Conservation (phyloP, 768 basidiomycete species). For the Mycena rosella region DNA sequence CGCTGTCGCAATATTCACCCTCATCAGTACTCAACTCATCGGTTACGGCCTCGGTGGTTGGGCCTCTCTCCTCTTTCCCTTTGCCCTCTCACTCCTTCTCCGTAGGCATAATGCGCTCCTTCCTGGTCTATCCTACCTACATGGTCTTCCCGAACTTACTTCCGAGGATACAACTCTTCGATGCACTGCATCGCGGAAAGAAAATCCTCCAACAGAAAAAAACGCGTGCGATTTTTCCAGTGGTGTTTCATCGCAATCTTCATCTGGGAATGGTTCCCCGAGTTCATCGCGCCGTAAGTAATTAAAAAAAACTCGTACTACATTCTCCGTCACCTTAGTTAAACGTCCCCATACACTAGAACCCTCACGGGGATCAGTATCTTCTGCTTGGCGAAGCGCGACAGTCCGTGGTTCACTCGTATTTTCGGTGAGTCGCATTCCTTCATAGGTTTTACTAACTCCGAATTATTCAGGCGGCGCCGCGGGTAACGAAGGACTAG, state of each 20-base stretch:
- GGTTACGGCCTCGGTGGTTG: conserved; percentile 57
- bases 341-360: too few species aligned
- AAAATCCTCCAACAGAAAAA: too few species aligned
- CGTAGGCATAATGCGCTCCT: conserved; percentile 53
- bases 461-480: too few species aligned
- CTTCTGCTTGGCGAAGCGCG: conserved; percentile 56
- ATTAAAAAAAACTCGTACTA: too few species aligned
- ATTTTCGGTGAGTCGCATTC: too few species aligned
- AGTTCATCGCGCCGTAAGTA: conserved; percentile 26
- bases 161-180: conserved; percentile 57
- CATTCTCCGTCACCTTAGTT: too few species aligned
- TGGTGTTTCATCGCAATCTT: too few species aligned
- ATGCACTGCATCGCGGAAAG: conserved; percentile 58
- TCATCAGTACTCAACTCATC: conserved; percentile 53
- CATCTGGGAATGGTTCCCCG: conserved; percentile 39
- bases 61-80: too few species aligned
- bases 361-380: conserved; percentile 62
- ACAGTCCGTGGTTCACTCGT: conserved; percentile 55
- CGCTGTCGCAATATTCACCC: conserved; percentile 55
- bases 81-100: too few species aligned
- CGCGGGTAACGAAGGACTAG: conserved; percentile 68
- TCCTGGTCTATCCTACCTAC: conserved; percentile 64
- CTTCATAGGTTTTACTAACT: too few species aligned
- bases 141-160: conserved; percentile 57
- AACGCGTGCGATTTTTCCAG: too few species aligned